Base-by-base conservation (phyloP, 768 basidiomycete species). In the Russula abietina region DNA sequence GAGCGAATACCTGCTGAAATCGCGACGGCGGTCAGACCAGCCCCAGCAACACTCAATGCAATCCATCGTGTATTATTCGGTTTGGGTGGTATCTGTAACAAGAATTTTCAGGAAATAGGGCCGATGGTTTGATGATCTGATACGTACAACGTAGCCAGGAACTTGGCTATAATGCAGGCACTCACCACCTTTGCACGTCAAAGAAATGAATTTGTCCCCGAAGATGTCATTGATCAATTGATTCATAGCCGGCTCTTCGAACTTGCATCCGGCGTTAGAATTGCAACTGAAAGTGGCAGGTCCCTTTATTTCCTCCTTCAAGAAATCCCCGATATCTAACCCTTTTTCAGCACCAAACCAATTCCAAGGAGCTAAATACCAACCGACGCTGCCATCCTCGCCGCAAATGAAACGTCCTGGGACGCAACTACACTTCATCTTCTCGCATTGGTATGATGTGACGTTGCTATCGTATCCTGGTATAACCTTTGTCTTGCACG, bases 191-290 rank as follows among this genome's bases (percentile, higher is more conserved):
- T 88, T 76, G 68, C 97, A 98, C 39, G 85, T 73, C 56, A 98
- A 79, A 2, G 92, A 89, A 70, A 99, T 99, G 70, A 86, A 90
- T 1, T 78, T 79, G 72, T 99, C 97, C 1, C 91, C 97, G 67
- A 99, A 98, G 68, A 99, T 87, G 65, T 88, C 86, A 70, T 88
- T 84, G 74, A 99, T 98, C 57, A 99, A 82, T 36, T 87, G 80
- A 70, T 99, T 97, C 97, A 99, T 98, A 0, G 90, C 93, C 0
- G 93, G 91, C 69, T 99, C 97, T 72, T 95, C 89, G 69, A 99
- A 99, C 64, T 80, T 83, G 75, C 95, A 98, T 9, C 86, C 90
- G 52, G 79, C 73, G 17, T 85, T 88, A 1, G 77, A 78, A 60
- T 71, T 79, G 76, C 96, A 96, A 65, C 81, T 86, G 74, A 99